Percentiles rank a stretch among this genome's conserved stretches.
phyloP scores from a whole-genome alignment of 192 early-diverging fungal genomes.

The Rhizophagus clarus region DNA sequence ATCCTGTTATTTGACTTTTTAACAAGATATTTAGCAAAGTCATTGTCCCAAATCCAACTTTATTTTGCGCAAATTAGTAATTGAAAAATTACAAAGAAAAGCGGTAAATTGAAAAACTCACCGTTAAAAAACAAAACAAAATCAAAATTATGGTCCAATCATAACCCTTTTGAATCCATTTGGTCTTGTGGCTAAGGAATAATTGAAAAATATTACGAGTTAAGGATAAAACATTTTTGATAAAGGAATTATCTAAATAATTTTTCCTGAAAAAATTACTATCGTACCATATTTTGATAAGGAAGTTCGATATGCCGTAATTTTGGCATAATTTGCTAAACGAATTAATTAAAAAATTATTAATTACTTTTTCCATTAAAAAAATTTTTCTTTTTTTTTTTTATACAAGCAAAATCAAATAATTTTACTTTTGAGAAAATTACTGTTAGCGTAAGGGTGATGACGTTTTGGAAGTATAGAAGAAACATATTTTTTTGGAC shows the following conservation, averaged over 20 bases:
- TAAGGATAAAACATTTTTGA: neutral
- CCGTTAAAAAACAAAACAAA: neutral
- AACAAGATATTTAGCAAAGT: neutral
- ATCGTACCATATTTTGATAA: slow-evolving; percentile 8
- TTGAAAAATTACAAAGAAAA: neutral
- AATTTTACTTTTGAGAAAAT: neutral
- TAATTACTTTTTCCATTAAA: neutral
- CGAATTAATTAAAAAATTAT: neutral
- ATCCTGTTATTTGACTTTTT: neutral
- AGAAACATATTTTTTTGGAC: neutral
- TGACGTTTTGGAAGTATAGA: slow-evolving; percentile 10
- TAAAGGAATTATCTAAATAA: neutral
- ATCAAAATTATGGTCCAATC: slow-evolving; percentile 2
- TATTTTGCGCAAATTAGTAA: neutral
- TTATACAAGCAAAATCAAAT: neutral
- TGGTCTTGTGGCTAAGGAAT: neutral
- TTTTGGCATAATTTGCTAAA: neutral
- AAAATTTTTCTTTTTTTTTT: too few relatives aligned
- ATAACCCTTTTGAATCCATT: slow-evolving; percentile 4
- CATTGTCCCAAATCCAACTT: neutral
- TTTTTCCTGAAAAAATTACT: neutral
- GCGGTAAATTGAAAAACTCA: neutral
- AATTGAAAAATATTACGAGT: neutral
- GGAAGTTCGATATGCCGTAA: neutral
- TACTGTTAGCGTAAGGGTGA: slow-evolving; percentile 3